Base-by-base conservation (phyloP, 345 rosid genomes). In the Citrus unshiu region DNA sequence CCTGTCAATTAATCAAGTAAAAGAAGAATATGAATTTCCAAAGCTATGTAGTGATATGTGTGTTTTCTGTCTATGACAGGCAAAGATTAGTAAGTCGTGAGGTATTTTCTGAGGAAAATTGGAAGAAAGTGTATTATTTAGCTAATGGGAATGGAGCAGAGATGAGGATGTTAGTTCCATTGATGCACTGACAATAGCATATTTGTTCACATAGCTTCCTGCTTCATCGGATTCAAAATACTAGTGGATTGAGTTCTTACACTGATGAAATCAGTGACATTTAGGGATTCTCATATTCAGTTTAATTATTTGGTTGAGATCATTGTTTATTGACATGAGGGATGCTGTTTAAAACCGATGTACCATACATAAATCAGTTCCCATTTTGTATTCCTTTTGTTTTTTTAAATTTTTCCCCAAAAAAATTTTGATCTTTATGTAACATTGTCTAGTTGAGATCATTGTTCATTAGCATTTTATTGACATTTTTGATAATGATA, bases 101-200 rank as follows among this genome's bases (percentile, higher is more conserved):
- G 75, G 92, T 86, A 70, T 96, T 94, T 71, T 85, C 97, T 18
- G 97, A 93, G 81, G 97, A 94, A 54, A 90, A 81, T 74, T 94
- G 99, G 97, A 91, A 89, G 88, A 96, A 89, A 51, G 82, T 89
- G 49, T 96, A 89, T 78, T 93, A 89, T 84, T 72, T 96, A 76
- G 84, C 95, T 21, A 93, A 93, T 56, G 99, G 99, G 70, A 96
- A 96, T 77, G 98, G 98, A 81, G 85, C 91, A 46, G 99, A 96
- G 84, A 90, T 96, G 92, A 89, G 99, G 82, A 80, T 84, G 81
- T 85, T 94, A 77, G 84, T 81, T 79, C 94, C 97, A 49, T 75
- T 96, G 73, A 91, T 94, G 91, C 91, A 80, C 74, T 91, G 86
- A 92, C 32, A 75, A 7, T 32, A 21, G 29, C 1, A 6, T 18